Evolutionary conservation across 208 protist genomes (phyloP), one percentile per base, ranked within the genome.

Genomic region (Crithidia sp.): DNA sequence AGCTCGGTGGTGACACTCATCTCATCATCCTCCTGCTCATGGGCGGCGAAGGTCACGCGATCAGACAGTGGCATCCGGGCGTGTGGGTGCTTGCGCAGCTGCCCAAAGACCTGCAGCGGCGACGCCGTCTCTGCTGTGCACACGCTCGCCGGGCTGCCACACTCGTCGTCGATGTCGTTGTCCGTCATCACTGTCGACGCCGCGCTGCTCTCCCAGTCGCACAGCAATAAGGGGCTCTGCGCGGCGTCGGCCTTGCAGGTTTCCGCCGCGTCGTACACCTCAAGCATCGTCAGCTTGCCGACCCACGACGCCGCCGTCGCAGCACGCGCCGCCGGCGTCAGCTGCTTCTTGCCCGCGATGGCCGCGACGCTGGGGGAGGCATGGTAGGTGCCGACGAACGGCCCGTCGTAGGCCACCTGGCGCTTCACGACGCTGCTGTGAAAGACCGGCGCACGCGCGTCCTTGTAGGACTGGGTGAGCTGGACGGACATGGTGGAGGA

Each of bases 81-180:
- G 12, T 43, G 4, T 16, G 7, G 14, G 36, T 41, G 62, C 62
- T 55, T 57, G 49, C 4, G 37, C 37, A 28, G 12, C 5, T 37
- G 62, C 5, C 12, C 8, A 14, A 45, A 57, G 16, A 14, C 28
- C 1, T 28, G 19, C 45, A 57, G 49, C 62, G 44, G 62, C n/a
- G 44, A 45, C 28, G 49, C 37, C 10, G n/a, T 41, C 6, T 70
- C 71, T 14, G 16, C 47, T 3, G 44, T 40, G 61, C 13, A 41
- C 43, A 19, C 54, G 17, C 40, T 71, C 9, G 3, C 40, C 7
- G 49, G 44, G 58, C 56, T 71, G 7, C 10, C 3, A 8, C 72
- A 71, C 59, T 77, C 72, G 44, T 77, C 72, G 2, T 45, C 64
- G n/a, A 77, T 71, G 66, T 77, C 64, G 10, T 47, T 67, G 64